Evolutionary conservation across 2,329 filamentous ascomycete species (phyloP), one percentile per base, ranked within the genome.

Genomic region (Trichoderma gracile): DNA sequence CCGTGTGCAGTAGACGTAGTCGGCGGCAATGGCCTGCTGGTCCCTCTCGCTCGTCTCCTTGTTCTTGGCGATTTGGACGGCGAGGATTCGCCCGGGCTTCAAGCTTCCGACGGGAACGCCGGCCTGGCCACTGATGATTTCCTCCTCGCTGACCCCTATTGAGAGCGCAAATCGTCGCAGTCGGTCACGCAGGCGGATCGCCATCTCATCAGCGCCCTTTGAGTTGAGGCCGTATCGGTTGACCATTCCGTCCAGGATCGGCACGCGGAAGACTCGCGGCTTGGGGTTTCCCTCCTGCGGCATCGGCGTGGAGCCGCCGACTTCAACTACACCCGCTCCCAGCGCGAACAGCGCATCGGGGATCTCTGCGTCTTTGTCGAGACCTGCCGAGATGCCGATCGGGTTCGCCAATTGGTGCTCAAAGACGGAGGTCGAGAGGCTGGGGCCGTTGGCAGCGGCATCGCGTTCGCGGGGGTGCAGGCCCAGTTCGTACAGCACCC

Each of bases 151-250:
- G 64, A 93, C 80, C 1, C 91, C 92, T 60, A 87, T 77, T 1
- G 83, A 80, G 69, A 87, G 88, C 6, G 93, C 93, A 73, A 90
- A 97, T 58, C 87, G 82, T 47, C 92, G 83, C 38, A 97, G 85
- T 19, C 95, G 85, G 71, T 92, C 87, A 61, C 92, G 85, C 69
- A 99, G 80, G 17, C 88, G 84, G 70, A 87, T 86, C 1, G 94
- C 93, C 78, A 98, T 90, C 71, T 89, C 86, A 73, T 97, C 94
- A 1, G 93, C 93, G 21, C 95, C 95, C 66, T 89, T 85, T 14
- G 92, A 96, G 79, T 98, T 98, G 71, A 99, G 86, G 0, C 95
- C 95, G 78, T 97, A 99, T 43, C 95, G 88, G 77, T 99, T 99
- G 76, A 99, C 92, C 75, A 99, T 83, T 17, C 91, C 93, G 69